Conservation (phyloP, 2,329 filamentous ascomycete genomes). For the Canariomyces notabilis region DNA sequence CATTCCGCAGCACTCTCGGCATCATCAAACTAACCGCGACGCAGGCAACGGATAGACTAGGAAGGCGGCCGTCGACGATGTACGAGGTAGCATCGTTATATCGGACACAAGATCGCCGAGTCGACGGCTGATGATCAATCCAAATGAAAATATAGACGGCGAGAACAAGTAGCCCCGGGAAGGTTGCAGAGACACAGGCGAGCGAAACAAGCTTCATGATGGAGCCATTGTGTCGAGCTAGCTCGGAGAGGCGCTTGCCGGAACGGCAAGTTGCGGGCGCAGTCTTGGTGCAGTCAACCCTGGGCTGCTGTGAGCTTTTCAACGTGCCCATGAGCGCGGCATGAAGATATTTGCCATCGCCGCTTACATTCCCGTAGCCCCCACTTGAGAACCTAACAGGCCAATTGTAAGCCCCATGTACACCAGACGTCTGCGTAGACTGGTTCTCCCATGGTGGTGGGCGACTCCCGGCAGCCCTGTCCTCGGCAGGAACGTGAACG, state of each 20-base stretch:
- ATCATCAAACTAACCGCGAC: constrained; percentile 7
- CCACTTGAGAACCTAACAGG: not conserved
- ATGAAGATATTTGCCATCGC: not conserved
- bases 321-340: not conserved
- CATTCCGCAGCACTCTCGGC: constrained; percentile 12
- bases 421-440: not conserved
- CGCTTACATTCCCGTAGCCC: not conserved
- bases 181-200: not conserved
- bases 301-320: not conserved
- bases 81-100: not conserved
- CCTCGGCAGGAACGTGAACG: constrained; percentile 5
- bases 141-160: not conserved
- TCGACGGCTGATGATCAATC: not conserved
- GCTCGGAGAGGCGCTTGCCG: too few species aligned
- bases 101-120: not conserved
- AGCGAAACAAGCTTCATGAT: not conserved
- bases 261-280: not conserved
- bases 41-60: constrained; percentile 8
- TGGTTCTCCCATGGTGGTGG: not conserved
- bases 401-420: not conserved
- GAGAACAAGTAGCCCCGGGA: not conserved
- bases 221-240: not conserved
- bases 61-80: not conserved
- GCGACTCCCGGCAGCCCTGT: not conserved
- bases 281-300: not conserved